Base-by-base conservation (phyloP, 78 protist species). In the Pigoraptor vietnamica region DNA sequence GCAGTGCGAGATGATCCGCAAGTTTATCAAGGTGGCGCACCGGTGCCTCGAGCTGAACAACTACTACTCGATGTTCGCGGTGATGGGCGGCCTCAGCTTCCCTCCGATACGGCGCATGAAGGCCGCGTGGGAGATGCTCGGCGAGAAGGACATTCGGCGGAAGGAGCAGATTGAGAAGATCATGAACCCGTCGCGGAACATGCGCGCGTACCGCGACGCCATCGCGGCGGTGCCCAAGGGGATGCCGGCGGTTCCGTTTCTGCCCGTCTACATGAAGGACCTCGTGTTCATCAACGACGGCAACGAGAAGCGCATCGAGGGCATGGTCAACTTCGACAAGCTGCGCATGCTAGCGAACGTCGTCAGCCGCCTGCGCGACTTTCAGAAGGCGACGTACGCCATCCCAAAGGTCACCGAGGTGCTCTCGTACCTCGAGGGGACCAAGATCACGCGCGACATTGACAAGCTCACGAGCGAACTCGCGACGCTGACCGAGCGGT, bases 181-280 rank as follows among this genome's bases (percentile, higher is more conserved):
- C 1, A 36, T 67, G 37, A n/a, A 82, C 25, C 79, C 89, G 34
- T 10, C 24, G 37, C 88, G 92, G 34, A 81, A 67, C 39, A 82
- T 40, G 81, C 33, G 39, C 25, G 36, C 84, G 24, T 67, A 67
- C 88, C 79, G 92, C 79, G 92, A 90, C 23, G 91, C 79, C 1
- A 38, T 90, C 32, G 82, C 79, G 40, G 32, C 21, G 33, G 32
- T 40, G 21, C 21, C 88, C 9, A 14, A 14, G 14, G 32, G 32
- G 10, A 25, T 1, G 56, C 88, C 92, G 36, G 84, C 55, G 23
- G 24, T 90, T 6, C 92, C 92, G 1, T 67, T 67, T 10, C 67
- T 90, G 36, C 88, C 92, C 55, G 37, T 91, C n/a, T 84, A 91
- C 89, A 1, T 91, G 93, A 91, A 81, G 79, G 93, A 91, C 79